A percentile compares a stretch with the other conserved stretches of the same genome.
These are phyloP conservation scores for Xylaria curta DNA, from an alignment of 495 filamentous ascomycete genomes.

Conservation along the genomic window DNA sequence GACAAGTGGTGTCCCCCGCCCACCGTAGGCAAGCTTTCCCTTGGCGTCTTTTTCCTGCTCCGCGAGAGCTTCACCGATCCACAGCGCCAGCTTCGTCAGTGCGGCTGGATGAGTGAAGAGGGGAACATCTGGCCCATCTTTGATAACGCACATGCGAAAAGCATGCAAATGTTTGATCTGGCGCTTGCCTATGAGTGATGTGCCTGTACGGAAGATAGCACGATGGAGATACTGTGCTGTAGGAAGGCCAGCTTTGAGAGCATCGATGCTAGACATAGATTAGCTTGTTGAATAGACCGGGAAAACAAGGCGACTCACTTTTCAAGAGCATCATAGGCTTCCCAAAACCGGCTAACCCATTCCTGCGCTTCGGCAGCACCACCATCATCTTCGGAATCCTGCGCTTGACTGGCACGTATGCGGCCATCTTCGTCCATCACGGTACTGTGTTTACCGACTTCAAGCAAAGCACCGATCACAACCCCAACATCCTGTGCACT, in stretches of 20 bases:
- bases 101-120: constrained; percentile 92
- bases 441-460: constrained; percentile 72
- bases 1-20: constrained; percentile 82
- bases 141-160: constrained; percentile 94
- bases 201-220: constrained; percentile 92
- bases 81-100: constrained; percentile 88
- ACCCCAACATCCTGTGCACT: constrained; percentile 91
- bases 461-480: constrained; percentile 86
- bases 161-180: constrained; percentile 90
- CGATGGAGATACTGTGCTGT: constrained; percentile 88
- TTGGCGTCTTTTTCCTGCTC: constrained; percentile 82
- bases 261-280: constrained; percentile 63
- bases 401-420: constrained; percentile 44
- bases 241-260: constrained; percentile 76
- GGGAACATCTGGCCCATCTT: constrained; percentile 87
- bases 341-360: constrained; percentile 83
- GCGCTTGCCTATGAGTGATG: constrained; percentile 86
- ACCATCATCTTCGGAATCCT: constrained; percentile 51
- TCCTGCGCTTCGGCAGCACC: constrained; percentile 63
- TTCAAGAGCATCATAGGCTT: constrained; percentile 88
- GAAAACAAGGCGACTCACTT: constrained; percentile 55
- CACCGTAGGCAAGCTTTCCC: constrained; percentile 70
- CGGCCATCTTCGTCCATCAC: constrained; percentile 40
- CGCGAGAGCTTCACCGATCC: constrained; percentile 90
- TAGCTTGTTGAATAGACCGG: constrained; percentile 29